Evolutionary conservation across 768 basidiomycete species (phyloP).

Genomic region (Boletellus sp.): DNA sequence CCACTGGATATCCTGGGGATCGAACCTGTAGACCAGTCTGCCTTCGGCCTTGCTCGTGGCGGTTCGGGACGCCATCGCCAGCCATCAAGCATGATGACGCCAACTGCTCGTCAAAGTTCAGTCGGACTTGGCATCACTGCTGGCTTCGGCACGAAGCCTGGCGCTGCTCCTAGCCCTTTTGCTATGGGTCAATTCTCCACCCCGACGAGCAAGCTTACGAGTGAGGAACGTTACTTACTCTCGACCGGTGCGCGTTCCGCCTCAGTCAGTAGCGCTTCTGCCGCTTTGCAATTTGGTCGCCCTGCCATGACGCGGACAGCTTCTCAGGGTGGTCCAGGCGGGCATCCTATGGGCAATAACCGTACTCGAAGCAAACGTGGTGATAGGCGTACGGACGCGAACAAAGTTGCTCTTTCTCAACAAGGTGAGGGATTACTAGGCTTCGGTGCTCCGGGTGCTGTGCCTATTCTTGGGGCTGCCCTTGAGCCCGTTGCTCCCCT

Average conservation of each 20-base stretch:
- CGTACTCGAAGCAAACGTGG: conserved; percentile 82
- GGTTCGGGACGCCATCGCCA: conserved; percentile 61
- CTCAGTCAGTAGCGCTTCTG: conserved; percentile 51
- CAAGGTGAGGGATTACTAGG: conserved; percentile 38
- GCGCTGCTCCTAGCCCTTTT: conserved; percentile 28
- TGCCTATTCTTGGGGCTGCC: conserved; percentile 27
- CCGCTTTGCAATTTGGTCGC: conserved; percentile 48
- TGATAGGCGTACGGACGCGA: conserved; percentile 62
- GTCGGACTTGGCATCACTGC: conserved; percentile 42
- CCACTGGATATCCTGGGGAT: conserved; percentile 89
- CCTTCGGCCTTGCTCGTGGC: conserved; percentile 52
- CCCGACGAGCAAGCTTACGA: conserved; percentile 52
- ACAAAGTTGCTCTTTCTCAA: conserved; percentile 38
- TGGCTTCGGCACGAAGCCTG: conserved; percentile 32
- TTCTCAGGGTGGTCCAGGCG: conserved; percentile 59
- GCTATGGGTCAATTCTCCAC: conserved; percentile 72
- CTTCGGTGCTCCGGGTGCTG: conserved; percentile 28
- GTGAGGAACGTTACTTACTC: conserved; percentile 62
- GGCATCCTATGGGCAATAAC: conserved; percentile 45
- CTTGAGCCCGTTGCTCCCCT: conserved; percentile 77
- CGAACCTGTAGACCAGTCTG: conserved; percentile 63
- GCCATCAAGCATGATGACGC: conserved; percentile 40
- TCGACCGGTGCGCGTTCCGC: conserved; percentile 47
- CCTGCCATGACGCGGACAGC: conserved; percentile 67
- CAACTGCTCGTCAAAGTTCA: conserved; percentile 45